Evolutionary conservation across 345 rosid species (phyloP).

Genomic region (Brassica incana): DNA sequence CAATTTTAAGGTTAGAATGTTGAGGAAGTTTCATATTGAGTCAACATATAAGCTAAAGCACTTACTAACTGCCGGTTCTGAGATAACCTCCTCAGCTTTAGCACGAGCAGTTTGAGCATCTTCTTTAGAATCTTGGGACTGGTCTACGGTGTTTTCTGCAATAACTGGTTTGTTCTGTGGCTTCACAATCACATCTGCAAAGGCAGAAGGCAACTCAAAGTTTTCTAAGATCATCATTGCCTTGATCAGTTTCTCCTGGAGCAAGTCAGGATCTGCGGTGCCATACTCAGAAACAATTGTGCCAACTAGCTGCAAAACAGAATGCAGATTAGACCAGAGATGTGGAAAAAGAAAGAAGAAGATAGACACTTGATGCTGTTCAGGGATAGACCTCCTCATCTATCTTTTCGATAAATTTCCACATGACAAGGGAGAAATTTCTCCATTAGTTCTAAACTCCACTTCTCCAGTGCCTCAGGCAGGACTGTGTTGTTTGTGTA

Average conservation of each 20-base stretch:
- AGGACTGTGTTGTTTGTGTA: constrained; percentile 86
- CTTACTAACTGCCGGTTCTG: constrained; percentile 50
- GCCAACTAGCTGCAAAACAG: constrained; percentile 52
- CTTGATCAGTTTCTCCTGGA: constrained; percentile 55
- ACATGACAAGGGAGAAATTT: constrained; percentile 73
- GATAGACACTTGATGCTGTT: constrained; percentile 24
- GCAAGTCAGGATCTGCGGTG: constrained; percentile 48
- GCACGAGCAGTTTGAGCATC: constrained; percentile 29
- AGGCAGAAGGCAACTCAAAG: constrained; percentile 64
- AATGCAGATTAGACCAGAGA: constrained; percentile 14
- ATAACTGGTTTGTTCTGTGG: constrained; percentile 40
- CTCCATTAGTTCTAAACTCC: constrained; percentile 76
- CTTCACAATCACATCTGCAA: constrained; percentile 62
- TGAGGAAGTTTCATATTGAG: constrained; percentile 3
- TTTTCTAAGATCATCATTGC: constrained; percentile 80
- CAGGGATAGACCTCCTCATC: constrained; percentile 65
- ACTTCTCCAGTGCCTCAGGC: constrained; percentile 88
- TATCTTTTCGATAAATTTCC: constrained; percentile 73
- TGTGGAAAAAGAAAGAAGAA: neutral
- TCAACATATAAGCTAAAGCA: neutral
- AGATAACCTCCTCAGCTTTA: constrained; percentile 33
- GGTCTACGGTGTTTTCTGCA: constrained; percentile 23
- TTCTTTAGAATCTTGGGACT: constrained; percentile 34
- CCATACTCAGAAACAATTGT: constrained; percentile 68
- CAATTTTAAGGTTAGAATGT: neutral